Conservation (phyloP, 345 rosid species). For the Clarkia xantiana region DNA sequence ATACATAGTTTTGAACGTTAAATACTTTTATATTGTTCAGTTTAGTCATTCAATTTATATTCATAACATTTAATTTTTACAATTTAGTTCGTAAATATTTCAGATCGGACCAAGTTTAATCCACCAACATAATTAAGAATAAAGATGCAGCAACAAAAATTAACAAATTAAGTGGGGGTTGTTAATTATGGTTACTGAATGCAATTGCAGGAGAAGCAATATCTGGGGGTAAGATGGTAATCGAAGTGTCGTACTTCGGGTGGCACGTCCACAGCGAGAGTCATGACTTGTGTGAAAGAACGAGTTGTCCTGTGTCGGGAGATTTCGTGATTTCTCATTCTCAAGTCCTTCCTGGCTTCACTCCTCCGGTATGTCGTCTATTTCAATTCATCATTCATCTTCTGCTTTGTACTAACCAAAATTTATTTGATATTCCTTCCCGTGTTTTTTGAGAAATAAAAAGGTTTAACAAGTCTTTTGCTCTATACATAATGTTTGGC, state of each 20-base stretch:
- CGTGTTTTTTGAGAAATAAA: no score
- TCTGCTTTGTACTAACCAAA: not conserved
- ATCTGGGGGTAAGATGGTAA: slow-evolving; percentile 55
- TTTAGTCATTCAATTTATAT: no score
- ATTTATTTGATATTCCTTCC: not conserved
- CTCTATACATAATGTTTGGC: no score
- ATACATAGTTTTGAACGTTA: no score
- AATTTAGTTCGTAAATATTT: no score
- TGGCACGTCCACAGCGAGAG: slow-evolving; percentile 68
- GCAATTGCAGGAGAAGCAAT: slow-evolving; percentile 29
- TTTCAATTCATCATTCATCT: not conserved
- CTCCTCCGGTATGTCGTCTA: slow-evolving; percentile 70
- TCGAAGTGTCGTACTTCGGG: slow-evolving; percentile 82
- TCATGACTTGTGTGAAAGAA: slow-evolving; percentile 70
- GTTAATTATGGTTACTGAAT: not conserved
- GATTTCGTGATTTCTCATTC: slow-evolving; percentile 74
- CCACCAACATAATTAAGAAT: no score
- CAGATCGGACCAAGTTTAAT: no score
- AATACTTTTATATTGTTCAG: no score
- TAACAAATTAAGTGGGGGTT: not conserved
- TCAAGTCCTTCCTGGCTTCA: slow-evolving; percentile 65
- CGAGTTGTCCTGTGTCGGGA: slow-evolving; percentile 77
- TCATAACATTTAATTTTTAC: no score
- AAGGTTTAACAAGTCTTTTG: no score
- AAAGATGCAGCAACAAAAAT: no score